phyloP scores from a whole-genome alignment of 257 asterid species.

The Fraxinus quadrangulata region DNA sequence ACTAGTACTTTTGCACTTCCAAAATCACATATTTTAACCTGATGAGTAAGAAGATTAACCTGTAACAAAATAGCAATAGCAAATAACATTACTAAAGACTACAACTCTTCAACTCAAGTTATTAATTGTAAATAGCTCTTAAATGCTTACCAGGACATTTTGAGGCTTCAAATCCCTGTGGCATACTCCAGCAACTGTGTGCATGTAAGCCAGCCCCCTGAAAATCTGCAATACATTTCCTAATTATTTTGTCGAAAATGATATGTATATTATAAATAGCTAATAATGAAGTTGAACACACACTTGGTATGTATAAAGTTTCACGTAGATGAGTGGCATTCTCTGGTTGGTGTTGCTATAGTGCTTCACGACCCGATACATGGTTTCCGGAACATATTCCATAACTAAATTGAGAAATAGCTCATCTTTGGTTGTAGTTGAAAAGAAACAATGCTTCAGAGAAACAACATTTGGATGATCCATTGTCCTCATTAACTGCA shows the following conservation, averaged over 20 bases:
- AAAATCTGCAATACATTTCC: constrained; percentile 59
- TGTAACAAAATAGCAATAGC: constrained; percentile 8
- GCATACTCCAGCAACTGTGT: constrained; percentile 86
- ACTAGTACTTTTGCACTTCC: constrained; percentile 96
- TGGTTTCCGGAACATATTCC: constrained; percentile 92
- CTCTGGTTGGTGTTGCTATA: constrained; percentile 74
- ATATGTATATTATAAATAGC: constrained; percentile 16
- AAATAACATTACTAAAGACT: constrained; percentile 18
- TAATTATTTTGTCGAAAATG: constrained; percentile 1
- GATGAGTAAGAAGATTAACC: not conserved
- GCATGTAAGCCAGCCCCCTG: constrained; percentile 96
- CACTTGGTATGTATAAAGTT: constrained; percentile 90
- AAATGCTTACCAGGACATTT: constrained; percentile 70
- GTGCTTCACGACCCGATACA: constrained; percentile 76
- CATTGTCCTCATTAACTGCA: constrained; percentile 94
- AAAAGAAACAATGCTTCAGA: constrained; percentile 87
- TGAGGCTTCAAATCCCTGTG: constrained; percentile 98
- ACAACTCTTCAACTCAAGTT: not conserved
- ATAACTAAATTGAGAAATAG: constrained; percentile 90
- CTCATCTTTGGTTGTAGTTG: constrained; percentile 80
- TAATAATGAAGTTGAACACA: constrained; percentile 27
- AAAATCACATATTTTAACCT: constrained; percentile 39
- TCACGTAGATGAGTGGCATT: constrained; percentile 92
- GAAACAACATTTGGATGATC: constrained; percentile 91
- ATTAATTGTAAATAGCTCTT: not conserved